Conservation (phyloP, 2,329 filamentous ascomycete species). For the Dactylellina cionopaga region DNA sequence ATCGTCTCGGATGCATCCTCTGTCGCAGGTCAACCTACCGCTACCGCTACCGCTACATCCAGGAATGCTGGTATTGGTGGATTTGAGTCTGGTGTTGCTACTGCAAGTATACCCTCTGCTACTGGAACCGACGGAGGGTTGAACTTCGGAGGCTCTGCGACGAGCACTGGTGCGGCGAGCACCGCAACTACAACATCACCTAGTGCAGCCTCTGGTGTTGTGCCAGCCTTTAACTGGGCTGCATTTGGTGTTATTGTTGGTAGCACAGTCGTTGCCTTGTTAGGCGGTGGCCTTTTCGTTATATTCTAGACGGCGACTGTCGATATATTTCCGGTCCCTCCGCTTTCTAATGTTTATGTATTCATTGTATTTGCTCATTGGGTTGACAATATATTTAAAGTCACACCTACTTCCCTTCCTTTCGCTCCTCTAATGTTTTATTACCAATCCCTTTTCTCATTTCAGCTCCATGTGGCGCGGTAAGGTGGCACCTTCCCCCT, state of each 20-base stretch:
- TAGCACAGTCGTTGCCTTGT: slow-evolving; percentile 29
- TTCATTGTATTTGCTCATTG: slow-evolving; percentile 5
- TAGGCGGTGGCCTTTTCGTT: slow-evolving; percentile 27
- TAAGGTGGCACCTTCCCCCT: neutral
- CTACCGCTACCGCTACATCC: slow-evolving; percentile 30
- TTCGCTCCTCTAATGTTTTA: slow-evolving; percentile 34
- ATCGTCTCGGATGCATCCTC: slow-evolving; percentile 29
- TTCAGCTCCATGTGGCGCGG: too few relatives aligned
- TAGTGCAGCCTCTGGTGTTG: slow-evolving; percentile 16
- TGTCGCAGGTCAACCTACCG: slow-evolving; percentile 23
- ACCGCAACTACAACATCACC: slow-evolving; percentile 5
- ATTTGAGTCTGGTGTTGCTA: slow-evolving; percentile 27
- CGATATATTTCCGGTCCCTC: neutral
- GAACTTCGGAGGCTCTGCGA: slow-evolving; percentile 19
- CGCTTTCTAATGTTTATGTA: slow-evolving; percentile 19
- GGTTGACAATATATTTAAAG: too few relatives aligned
- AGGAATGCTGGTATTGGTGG: slow-evolving; percentile 37
- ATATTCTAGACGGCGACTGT: neutral
- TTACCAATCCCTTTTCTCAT: slow-evolving; percentile 10
- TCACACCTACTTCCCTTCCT: slow-evolving; percentile 13
- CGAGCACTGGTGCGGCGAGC: neutral
- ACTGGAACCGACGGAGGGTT: slow-evolving; percentile 13
- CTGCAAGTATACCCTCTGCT: slow-evolving; percentile 10
- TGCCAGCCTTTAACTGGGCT: slow-evolving; percentile 34
- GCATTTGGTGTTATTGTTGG: slow-evolving; percentile 33